phyloP scores from a whole-genome alignment of 169 alveolate species.

The Plasmodium chabaudi region DNA sequence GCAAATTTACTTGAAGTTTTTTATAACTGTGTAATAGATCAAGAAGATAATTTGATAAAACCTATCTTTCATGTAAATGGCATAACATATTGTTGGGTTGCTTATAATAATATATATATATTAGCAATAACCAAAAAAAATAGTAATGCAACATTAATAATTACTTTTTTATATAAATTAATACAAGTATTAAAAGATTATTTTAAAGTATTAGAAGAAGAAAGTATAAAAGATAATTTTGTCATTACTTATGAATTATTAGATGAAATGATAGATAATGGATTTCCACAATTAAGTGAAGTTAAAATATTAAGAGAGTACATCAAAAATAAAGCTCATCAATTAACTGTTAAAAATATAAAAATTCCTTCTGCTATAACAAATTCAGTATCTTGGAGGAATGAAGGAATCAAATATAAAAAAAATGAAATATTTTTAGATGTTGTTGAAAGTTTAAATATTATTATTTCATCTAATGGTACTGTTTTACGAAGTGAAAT shows the following conservation, averaged over 20 bases:
- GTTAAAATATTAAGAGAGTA: conserved; percentile 81
- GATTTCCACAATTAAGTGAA: conserved; percentile 98
- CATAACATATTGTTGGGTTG: conserved; percentile 96
- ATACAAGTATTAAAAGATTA: conserved; percentile 94
- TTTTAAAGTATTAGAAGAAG: conserved; percentile 98
- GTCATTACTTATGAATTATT: conserved; percentile 98
- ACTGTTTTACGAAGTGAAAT: conserved; percentile 97
- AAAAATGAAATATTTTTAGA: conserved; percentile 99
- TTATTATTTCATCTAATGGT: conserved; percentile 90
- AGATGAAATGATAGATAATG: conserved; percentile 99
- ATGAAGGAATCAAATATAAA: conserved; percentile 98
- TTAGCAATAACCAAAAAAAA: conserved; percentile 87
- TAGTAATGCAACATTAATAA: conserved; percentile 82
- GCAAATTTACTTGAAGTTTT: conserved; percentile 87
- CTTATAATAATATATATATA: conserved; percentile 94
- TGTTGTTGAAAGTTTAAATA: conserved; percentile 97
- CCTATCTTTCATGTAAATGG: conserved; percentile 97
- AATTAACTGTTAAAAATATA: conserved; percentile 83
- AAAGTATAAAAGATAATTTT: conserved; percentile 98
- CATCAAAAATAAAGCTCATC: conserved; percentile 92
- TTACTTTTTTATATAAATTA: conserved; percentile 82
- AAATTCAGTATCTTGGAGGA: conserved; percentile 95
- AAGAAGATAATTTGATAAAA: conserved; percentile 93
- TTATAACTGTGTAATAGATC: conserved; percentile 94
- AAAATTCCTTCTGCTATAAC: conserved; percentile 95